Base-by-base conservation (phyloP, 495 filamentous ascomycete species). In the Penicillium canariense region DNA sequence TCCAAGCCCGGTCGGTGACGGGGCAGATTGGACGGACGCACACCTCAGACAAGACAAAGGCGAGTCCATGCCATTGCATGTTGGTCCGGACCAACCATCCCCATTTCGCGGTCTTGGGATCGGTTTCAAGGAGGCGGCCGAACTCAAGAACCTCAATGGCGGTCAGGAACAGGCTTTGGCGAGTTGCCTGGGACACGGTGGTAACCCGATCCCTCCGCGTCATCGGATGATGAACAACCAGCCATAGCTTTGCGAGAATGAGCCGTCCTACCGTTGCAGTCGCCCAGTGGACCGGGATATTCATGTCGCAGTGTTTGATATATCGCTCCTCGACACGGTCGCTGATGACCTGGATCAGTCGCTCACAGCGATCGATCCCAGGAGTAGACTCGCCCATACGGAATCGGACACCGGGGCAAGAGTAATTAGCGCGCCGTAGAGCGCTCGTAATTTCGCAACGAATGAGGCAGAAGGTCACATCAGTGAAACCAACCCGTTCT, bases 21-120 rank as follows among this genome's bases (percentile, higher is more conserved):
- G 84, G 84, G 43, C 84, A 78, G 30, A 77, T 80, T 17, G 86
- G 83, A 20, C 89, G 83, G 22, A 87, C 81, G 61, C 87, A 87
- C 4, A 95, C 77, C 60, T 97, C 93, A 1, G 89, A 71, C 6
- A 96, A 68, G 28, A 72, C 77, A 56, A 88, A 90, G 2, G 86
- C 87, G 2, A 93, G 76, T n/a, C 90, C 88, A 52, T 93, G 87
- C 85, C 87, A 90, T 59, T 92, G 87, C 28, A 85, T 85, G 62
- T 92, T 92, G 3, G 87, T 90, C 55, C 84, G 80, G 73, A 90
- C 91, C 8, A 93, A 77, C 90, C 90, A 95, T 18, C 85, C 78
- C 83, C 87, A 95, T 49, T 84, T 83, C 45, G 81, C 81, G 12
- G 81, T 83, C 20, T 79, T 76, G 11, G 77, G 73, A 52, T 88